Base-by-base conservation (phyloP, 1,284 basidiomycete genomes). In the Sparassis latifolia region DNA sequence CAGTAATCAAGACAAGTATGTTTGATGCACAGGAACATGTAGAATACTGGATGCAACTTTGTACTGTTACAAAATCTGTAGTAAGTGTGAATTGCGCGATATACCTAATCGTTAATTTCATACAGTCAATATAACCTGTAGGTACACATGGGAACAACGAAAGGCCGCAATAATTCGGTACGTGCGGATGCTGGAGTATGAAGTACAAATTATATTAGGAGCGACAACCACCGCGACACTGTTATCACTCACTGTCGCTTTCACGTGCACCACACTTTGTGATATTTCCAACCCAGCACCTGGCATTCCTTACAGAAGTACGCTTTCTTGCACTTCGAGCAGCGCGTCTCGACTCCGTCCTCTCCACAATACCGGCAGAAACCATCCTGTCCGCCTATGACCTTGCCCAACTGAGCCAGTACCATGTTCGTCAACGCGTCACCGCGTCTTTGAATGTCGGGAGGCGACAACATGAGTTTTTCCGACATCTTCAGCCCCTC, bases 331-430 rank as follows among this genome's bases (percentile, higher is more conserved):
- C 58, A 61, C 44, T 48, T 56, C 33, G 59, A 58, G 42, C 58
- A 61, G 10, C 54, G 54, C 49, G 52, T 43, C 12, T 55, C 47
- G 30, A 59, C 57, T 3, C 47, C 54, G 10, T 52, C 56, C 50
- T 52, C 58, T 31, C 59, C 59, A 42, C 58, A 61, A 39, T 59
- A 59, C 44, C 53, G 48, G 42, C 59, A 59, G 44, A 61, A 59
- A 28, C 41, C 37, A 38, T 54, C 59, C 28, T 57, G 10, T 12
- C 56, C 58, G n/a, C 42, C 42, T 10, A 53, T 58, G 40, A 61
- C 40, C n/a, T 46, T 52, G 5, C 32, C 41, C 38, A 61, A 4
- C 2, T 58, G 53, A n/a, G 38, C 50, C 50, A 61, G 28, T 28
- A 57, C 60, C 27, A 47, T 43, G 4, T 47, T 37, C n/a, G 46